Evolutionary conservation across 345 rosid species (phyloP), one percentile per base, ranked within the genome.

Genomic region (Physaria fendleri): DNA sequence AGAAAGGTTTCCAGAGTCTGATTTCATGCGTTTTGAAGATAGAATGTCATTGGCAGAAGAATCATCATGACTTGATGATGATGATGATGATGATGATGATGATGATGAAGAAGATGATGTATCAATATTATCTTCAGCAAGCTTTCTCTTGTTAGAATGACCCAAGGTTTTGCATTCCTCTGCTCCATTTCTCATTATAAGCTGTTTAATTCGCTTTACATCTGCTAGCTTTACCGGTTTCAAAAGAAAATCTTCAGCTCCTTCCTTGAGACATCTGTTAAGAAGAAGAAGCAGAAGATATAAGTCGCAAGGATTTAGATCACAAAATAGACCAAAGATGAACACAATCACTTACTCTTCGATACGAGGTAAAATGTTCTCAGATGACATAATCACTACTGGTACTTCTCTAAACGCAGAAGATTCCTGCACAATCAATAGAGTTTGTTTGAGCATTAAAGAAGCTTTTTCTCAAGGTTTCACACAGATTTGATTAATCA

Each of bases 301-400:
- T n/a, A n/a, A n/a, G n/a, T n/a, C n/a, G n/a, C 55, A 24, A 4
- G 25, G 35, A 13, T 68, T 42, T 51, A n/a, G 16, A 41, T 40
- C 59, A 56, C 9, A 56, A 5, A 4, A 0, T 5, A 35, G 33
- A 37, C 5, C 24, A 41, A 49, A 15, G 4, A 24, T 16, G 15
- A 67, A 35, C 28, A 45, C 9, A 37, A 62, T n/a, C 48, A 54
- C 37, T 13, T 64, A 84, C 91, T 85, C 76, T 68, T 87, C 87
- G 27, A 84, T 78, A 7, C 85, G 88, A 62, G 91, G 38, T 62
- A 84, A 57, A 49, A 87, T 74, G 60, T 87, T 82, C 78, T 87
- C 91, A 24, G 95, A 87, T 11, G 95, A 87, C 90, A 87, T 84
- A 34, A 87, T 76, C 78, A 87, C 95, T 2, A 84, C 95, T 8